These are phyloP conservation scores for Hyaloscypha hepaticicola DNA, from an alignment of 495 filamentous ascomycete species.

Conservation along the genomic window DNA sequence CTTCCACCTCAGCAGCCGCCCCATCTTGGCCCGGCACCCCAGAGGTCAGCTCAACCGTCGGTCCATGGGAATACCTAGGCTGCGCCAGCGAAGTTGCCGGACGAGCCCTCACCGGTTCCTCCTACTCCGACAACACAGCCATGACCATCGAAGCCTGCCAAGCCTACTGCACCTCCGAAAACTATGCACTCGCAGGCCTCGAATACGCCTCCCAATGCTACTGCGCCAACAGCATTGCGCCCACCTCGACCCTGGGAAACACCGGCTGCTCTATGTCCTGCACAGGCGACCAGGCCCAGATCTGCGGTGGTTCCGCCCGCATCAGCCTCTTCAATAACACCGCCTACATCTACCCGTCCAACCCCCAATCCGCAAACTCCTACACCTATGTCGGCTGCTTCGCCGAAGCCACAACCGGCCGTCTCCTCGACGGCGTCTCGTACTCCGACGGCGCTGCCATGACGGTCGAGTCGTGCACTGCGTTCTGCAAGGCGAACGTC, in stretches of 20 bases:
- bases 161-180: conserved; percentile 35
- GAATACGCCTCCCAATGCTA: conserved; percentile 40
- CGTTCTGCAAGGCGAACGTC: conserved; percentile 36
- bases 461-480: conserved; percentile 44
- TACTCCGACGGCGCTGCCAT: conserved; percentile 38
- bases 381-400: conserved; percentile 37
- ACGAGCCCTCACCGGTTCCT: conserved; percentile 27
- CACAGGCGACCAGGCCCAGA: conserved; percentile 38
- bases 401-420: conserved; percentile 27
- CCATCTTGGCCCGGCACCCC: conserved; percentile 21
- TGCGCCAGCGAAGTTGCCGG: conserved; percentile 24
- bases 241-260: conserved; percentile 31
- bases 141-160: conserved; percentile 49
- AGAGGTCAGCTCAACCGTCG: conserved; percentile 14
- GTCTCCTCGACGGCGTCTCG: conserved; percentile 26
- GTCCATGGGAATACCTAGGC: conserved; percentile 28
- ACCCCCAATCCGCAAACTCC: conserved; percentile 8
- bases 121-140: conserved; percentile 29
- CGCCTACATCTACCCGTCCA: conserved; percentile 18
- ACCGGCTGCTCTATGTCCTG: conserved; percentile 38
- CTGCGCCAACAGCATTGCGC: conserved; percentile 35
- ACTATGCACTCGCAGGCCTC: conserved; percentile 40
- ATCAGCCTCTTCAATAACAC: conserved; percentile 42
- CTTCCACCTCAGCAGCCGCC: not conserved
- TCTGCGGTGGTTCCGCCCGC: conserved; percentile 42